phyloP scores from a whole-genome alignment of 495 filamentous ascomycete species.

The Penicillium ochrochloron region DNA sequence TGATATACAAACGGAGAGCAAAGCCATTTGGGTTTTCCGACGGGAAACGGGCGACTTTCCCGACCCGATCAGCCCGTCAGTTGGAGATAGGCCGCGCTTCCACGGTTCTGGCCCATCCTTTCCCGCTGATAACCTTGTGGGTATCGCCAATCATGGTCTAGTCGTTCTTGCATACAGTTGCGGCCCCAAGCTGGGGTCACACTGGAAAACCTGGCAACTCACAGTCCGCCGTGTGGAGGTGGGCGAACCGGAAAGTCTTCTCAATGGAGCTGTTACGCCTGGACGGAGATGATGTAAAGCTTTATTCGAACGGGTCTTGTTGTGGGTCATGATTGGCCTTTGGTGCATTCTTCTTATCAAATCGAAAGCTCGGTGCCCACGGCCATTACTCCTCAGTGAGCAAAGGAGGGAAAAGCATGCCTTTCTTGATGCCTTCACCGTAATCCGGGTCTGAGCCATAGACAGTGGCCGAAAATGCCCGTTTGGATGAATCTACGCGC shows the following conservation, averaged over 20 bases:
- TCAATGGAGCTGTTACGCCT: conserved; percentile 23
- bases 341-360: conserved; percentile 38
- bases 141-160: conserved; percentile 25
- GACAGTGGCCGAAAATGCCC: conserved; percentile 61
- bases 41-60: conserved; percentile 45
- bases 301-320: conserved; percentile 20
- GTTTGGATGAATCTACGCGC: conserved; percentile 61
- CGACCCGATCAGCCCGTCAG: conserved; percentile 31
- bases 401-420: conserved; percentile 61
- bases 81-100: conserved; percentile 12
- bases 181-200: conserved; percentile 3
- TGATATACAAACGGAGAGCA: conserved; percentile 38
- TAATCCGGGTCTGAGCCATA: conserved; percentile 68
- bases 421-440: conserved; percentile 59
- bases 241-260: conserved; percentile 25
- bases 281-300: conserved; percentile 34
- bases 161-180: conserved; percentile 30
- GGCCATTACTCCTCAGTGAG: conserved; percentile 48
- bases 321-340: conserved; percentile 30
- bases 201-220: conserved; percentile 27
- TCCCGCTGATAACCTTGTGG: conserved; percentile 46
- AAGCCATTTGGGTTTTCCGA: conserved; percentile 36
- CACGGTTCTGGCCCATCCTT: conserved; percentile 33
- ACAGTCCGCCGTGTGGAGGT: conserved; percentile 21
- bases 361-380: conserved; percentile 28